Base-by-base conservation (phyloP, 345 rosid species). In the Trapa incisa region DNA sequence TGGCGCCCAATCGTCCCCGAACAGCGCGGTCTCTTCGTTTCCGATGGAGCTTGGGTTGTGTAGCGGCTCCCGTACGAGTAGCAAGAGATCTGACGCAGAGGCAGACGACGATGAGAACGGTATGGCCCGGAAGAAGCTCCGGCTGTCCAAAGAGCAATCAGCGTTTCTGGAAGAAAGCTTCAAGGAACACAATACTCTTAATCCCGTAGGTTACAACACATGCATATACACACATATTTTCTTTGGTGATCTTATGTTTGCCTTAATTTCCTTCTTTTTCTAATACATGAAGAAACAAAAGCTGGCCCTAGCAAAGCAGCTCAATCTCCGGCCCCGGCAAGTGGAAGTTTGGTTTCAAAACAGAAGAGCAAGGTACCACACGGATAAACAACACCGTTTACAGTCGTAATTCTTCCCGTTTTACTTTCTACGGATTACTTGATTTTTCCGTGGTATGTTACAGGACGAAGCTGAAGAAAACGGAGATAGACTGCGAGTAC, bases 331-430 rank as follows among this genome's bases (percentile, higher is more conserved):
- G 41, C 97, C 99, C 42, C 86, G 99, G 62, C 99, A 95, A 52
- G 96, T 95, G 16, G 99, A 95, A 78, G 99, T 95, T 10, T 95
- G 99, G 99, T 95, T 95, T 73, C 99, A 95, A 68, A 95, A 95
- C 75, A 79, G 99, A 71, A 81, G 99, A 81, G 99, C 99, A 66
- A 89, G 98, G 98, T 90, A 75, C 8, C 1, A 5, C 47, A 22
- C 29, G 29, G 29, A 22, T 22, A 22, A 5, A 5, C 12, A 2
- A 45, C 12, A 12, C 47, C 10, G 5, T 45, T 48, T 14, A 48
- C 15, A 1, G 38, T 12, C n/a, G 6, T 33, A 15, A 47, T 37
- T 64, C 11, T 50, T 2, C 3, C 56, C 1, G 22, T 50, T 50
- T 50, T 48, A 0, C 14, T 15, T 50, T 17, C 22, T 48, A 17